A percentile compares a stretch with the other conserved stretches of the same genome.
Evolutionary conservation across 331 rosid species (phyloP).

Genomic region (Quercus lobata): DNA sequence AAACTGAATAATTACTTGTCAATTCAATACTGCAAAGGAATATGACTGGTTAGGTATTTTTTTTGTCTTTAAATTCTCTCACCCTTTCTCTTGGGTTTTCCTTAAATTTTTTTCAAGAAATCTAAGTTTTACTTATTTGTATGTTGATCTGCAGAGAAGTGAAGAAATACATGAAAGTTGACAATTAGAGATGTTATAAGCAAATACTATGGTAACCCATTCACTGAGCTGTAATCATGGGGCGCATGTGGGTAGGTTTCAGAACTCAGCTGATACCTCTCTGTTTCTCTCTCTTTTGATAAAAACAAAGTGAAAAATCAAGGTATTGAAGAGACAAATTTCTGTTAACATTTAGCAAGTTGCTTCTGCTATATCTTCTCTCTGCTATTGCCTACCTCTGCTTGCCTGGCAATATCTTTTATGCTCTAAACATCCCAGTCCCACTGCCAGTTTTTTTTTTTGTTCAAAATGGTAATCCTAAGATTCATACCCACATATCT

Average conservation of each 20-base stretch:
- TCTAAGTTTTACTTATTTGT: conserved; percentile 1
- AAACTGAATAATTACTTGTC: too few species aligned
- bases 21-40: too few species aligned
- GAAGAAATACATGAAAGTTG: conserved; percentile 48
- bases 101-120: conserved; percentile 20
- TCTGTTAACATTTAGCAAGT: conserved; percentile 29
- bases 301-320: not conserved
- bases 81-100: not conserved
- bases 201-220: conserved; percentile 41
- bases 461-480: conserved; percentile 15
- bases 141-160: conserved; percentile 16
- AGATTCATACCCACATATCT: not conserved
- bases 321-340: conserved; percentile 22
- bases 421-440: conserved; percentile 31
- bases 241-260: conserved; percentile 66
- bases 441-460: conserved; percentile 15
- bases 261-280: conserved; percentile 22
- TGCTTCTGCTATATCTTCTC: conserved; percentile 23
- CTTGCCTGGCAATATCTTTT: conserved; percentile 48
- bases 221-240: conserved; percentile 63
- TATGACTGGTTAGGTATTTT: not conserved
- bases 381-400: conserved; percentile 28
- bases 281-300: conserved; percentile 19
- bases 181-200: conserved; percentile 31
- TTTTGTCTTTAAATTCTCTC: not conserved